Base-by-base conservation (phyloP, 805 yeast genomes). In the Hanseniaspora clermontiae region DNA sequence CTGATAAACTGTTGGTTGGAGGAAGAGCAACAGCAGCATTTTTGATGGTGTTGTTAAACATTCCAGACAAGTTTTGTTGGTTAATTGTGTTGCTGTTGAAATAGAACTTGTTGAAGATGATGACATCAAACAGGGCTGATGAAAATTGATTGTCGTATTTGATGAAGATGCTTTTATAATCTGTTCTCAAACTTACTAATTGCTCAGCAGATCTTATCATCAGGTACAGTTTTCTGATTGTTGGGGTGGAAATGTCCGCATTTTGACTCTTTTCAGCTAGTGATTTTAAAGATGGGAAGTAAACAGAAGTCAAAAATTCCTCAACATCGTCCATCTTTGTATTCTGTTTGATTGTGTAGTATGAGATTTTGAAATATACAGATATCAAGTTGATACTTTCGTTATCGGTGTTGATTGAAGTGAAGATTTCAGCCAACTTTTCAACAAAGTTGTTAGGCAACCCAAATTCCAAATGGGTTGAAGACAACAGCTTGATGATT, bases 1-100 rank as follows among this genome's bases (percentile, higher is more conserved):
- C 76, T 58, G 81, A 82, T 40, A 77, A 68, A 58, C 71, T 70
- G 59, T 65, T 70, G 36, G 74, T 63, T 54, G 58, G 58, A 19
- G 55, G 55, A 14, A 51, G 32, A 8, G 54, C 19, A 11, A 15
- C 19, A n/a, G 47, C 19, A 10, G 43, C 43, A n/a, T 37, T 51
- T 24, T 36, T 51, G 3, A 47, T 32, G 29, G 43, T 32, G 24
- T 37, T 51, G 27, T 47, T 43, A 11, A 51, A 51, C 19, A 51
- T 43, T n/a, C 43, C 39, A 14, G 50, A 27, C 11, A 47, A 38
- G 31, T 19, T 29, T 36, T 20, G 32, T 17, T 24, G 34, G 29
- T 47, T 37, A 11, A 31, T 37, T 5, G 49, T 14, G 19, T 19
- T 15, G 31, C n/a, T 37, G 20, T 15, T 17, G 29, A 31, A 42